Evolutionary conservation across 768 basidiomycete genomes (phyloP), one percentile per base, ranked within the genome.

Genomic region (Lactarius vividus): DNA sequence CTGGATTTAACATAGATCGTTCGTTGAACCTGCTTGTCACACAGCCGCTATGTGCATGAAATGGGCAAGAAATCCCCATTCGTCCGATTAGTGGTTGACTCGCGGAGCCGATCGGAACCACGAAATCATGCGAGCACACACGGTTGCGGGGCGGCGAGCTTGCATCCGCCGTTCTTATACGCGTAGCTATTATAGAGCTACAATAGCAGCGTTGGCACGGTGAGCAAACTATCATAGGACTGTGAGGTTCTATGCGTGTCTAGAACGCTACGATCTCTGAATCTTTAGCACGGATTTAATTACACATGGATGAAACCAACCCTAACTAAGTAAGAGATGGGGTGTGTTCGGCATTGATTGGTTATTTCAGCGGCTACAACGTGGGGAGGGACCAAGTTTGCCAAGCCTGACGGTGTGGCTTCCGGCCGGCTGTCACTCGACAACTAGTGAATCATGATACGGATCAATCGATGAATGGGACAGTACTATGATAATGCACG

Each of bases 81-180:
- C 31, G 46, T 40, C 42, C 29, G 23, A 11, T 13, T 37, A n/a
- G 40, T 37, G 44, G 39, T 28, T 33, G 29, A 33, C 28, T 26
- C 35, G 57, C 57, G 57, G 61, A 54, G 28, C 57, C 40, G 64
- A 11, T 58, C 49, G 63, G 57, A 35, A 33, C 18, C 10, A 5
- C 6, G 49, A 39, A 46, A 37, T 31, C 23, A 16, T 35, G 33
- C 31, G 11, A 57, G 13, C 6, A 35, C 10, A n/a, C 31, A 15
- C 35, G 33, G 31, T 52, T 58, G 56, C 46, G 37, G 58, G 15
- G n/a, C 53, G 57, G 31, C n/a, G 54, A 28, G 40, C 18, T 60
- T 40, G 18, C 49, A 9, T 37, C 15, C 8, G 37, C 57, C 1
- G 29, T 28, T 26, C 37, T 35, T 42, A 40, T n/a, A 5, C 11